phyloP scores from a whole-genome alignment of 305 asterid species.

The Fraxinus nigra region DNA sequence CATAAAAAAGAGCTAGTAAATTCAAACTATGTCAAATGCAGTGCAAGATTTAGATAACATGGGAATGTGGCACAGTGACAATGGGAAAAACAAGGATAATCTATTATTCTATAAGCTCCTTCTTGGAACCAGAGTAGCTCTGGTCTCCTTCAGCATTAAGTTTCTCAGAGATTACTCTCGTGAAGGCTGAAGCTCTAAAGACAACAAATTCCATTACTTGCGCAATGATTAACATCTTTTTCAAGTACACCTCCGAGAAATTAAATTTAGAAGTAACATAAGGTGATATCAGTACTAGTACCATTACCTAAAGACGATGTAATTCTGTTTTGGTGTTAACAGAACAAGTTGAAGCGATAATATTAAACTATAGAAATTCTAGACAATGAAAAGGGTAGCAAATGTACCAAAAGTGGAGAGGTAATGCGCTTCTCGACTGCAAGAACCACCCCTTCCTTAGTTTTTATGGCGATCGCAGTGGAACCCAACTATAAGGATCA shows the following conservation, averaged over 20 bases:
- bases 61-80: background rate
- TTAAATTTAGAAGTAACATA: background rate
- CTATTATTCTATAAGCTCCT: background rate
- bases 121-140: background rate
- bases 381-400: slow-evolving; percentile 2
- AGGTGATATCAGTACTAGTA: background rate
- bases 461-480: slow-evolving; percentile 86
- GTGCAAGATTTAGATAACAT: background rate
- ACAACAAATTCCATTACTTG: background rate
- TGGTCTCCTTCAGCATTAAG: background rate
- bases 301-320: background rate
- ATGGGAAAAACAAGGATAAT: background rate
- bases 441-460: slow-evolving; percentile 88
- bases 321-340: background rate
- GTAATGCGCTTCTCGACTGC: slow-evolving; percentile 94
- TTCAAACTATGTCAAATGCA: background rate
- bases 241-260: background rate
- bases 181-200: background rate
- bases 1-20: background rate
- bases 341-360: background rate
- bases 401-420: slow-evolving; percentile 71
- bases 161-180: background rate
- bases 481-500: slow-evolving; percentile 61
- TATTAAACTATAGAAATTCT: background rate
- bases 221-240: background rate